phyloP scores from a whole-genome alignment of 768 basidiomycete species.

The Paxillus rubicundulus region DNA sequence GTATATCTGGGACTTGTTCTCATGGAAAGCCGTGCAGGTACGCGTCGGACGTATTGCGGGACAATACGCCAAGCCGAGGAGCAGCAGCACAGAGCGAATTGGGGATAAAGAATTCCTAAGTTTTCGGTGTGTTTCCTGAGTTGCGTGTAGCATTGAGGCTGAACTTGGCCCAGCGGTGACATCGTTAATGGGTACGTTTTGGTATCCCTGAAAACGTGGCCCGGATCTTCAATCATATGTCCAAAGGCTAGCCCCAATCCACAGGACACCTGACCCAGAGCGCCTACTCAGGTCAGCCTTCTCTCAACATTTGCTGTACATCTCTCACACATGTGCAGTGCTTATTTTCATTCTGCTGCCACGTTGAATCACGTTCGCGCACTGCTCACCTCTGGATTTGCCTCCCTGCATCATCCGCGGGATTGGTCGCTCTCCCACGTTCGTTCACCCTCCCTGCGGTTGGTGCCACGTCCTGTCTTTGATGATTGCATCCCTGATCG shows the following conservation, averaged over 20 bases:
- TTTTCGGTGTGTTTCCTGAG: conserved; percentile 60
- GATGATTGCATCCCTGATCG: conserved; percentile 12
- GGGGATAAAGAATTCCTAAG: conserved; percentile 75
- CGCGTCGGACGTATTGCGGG: conserved; percentile 92
- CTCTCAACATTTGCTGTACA: not conserved
- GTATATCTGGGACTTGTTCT: conserved; percentile 3
- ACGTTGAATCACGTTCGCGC: conserved; percentile 92
- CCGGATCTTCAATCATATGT: not conserved
- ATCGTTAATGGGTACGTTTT: conserved; percentile 83
- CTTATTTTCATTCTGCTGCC: conserved; percentile 94
- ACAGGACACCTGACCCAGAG: conserved; percentile 88
- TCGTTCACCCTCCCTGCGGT: conserved; percentile 75
- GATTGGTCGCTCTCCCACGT: conserved; percentile 94
- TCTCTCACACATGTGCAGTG: conserved; percentile 43
- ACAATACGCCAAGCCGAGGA: conserved; percentile 94
- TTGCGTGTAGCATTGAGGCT: not conserved
- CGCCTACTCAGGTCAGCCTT: conserved; percentile 69
- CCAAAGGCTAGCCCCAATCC: conserved; percentile 61
- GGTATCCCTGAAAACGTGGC: not conserved
- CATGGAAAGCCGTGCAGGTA: conserved; percentile 41
- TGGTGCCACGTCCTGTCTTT: conserved; percentile 16
- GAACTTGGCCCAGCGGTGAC: conserved; percentile 65
- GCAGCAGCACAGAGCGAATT: conserved; percentile 76
- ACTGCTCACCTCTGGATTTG: conserved; percentile 89
- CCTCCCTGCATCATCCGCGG: conserved; percentile 84